Evolutionary conservation across 306 rosid genomes (phyloP).

Genomic region (Urtica urens): DNA sequence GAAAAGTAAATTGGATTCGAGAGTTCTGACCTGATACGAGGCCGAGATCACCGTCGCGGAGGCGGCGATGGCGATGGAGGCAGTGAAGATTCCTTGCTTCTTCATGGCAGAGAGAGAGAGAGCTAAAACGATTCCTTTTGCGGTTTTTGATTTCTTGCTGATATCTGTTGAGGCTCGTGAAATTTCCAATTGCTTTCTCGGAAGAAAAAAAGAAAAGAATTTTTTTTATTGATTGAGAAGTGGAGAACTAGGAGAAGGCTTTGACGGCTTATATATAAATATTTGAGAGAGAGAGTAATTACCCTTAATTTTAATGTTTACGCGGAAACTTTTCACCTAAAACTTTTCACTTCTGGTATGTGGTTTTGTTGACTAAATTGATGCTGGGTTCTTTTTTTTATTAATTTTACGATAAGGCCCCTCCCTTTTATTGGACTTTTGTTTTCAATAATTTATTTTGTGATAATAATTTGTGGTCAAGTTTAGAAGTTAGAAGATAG

Average conservation of each 20-base stretch:
- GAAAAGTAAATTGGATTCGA: background rate
- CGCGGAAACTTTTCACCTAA: conserved; percentile 25
- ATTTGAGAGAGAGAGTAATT: background rate
- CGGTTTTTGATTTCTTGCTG: background rate
- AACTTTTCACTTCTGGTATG: background rate
- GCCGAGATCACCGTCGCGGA: conserved; percentile 21
- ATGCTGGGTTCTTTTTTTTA: no score
- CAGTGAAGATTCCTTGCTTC: conserved; percentile 28
- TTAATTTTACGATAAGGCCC: no score
- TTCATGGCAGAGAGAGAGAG: conserved; percentile 20
- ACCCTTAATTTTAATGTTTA: conserved; percentile 1
- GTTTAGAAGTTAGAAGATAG: no score
- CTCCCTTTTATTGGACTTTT: no score
- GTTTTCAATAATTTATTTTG: no score
- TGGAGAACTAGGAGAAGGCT: background rate
- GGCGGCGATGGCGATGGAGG: conserved; percentile 33
- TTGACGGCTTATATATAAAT: conserved; percentile 11
- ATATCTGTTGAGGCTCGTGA: background rate
- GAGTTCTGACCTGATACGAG: conserved; percentile 22
- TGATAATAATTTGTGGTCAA: no score
- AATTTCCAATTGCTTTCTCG: conserved; percentile 2
- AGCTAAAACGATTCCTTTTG: background rate
- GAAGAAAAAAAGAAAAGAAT: conserved; percentile 4
- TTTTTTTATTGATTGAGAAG: background rate
- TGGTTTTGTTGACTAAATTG: no score